These are phyloP conservation scores for Stemphylium beticola DNA, from an alignment of 2,329 filamentous ascomycete species.

Conservation along the genomic window DNA sequence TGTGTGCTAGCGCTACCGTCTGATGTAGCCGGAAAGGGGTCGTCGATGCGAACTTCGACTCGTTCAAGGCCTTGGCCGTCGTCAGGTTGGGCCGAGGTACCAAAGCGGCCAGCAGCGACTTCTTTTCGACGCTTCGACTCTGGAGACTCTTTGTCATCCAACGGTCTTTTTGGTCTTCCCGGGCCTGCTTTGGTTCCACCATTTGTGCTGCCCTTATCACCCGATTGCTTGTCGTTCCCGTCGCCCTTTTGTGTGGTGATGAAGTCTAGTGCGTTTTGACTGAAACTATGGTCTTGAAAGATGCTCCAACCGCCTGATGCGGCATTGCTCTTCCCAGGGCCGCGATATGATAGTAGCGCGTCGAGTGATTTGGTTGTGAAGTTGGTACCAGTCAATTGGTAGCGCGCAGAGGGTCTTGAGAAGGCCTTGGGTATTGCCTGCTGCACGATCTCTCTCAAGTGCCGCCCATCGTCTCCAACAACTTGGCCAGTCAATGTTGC, in stretches of 20 bases:
- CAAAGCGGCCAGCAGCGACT: slow-evolving; percentile 74
- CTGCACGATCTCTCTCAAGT: slow-evolving; percentile 72
- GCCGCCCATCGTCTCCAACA: slow-evolving; percentile 52
- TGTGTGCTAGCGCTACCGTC: slow-evolving; percentile 5
- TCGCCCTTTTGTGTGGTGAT: slow-evolving; percentile 39
- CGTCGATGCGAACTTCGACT: slow-evolving; percentile 58
- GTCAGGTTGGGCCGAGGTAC: slow-evolving; percentile 53
- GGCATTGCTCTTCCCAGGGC: slow-evolving; percentile 71
- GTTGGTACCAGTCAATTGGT: slow-evolving; percentile 70
- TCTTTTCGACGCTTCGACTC: slow-evolving; percentile 64
- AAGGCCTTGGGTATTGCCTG: slow-evolving; percentile 84
- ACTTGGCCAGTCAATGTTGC: slow-evolving; percentile 48
- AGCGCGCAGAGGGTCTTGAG: slow-evolving; percentile 74
- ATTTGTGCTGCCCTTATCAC: slow-evolving; percentile 21
- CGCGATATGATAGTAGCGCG: slow-evolving; percentile 72
- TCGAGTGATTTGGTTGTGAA: slow-evolving; percentile 74
- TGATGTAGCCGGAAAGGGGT: slow-evolving; percentile 46
- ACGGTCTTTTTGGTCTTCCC: slow-evolving; percentile 35
- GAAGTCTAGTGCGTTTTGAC: slow-evolving; percentile 58
- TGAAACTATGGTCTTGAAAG: slow-evolving; percentile 69
- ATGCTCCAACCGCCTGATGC: slow-evolving; percentile 81
- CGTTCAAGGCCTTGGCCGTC: slow-evolving; percentile 54
- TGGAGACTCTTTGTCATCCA: slow-evolving; percentile 35
- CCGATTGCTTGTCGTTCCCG: slow-evolving; percentile 19
- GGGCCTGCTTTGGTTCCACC: slow-evolving; percentile 28